Percentiles rank a stretch among this genome's conserved stretches.
These are phyloP conservation scores for Alternaria triticimaculans DNA, from an alignment of 2,329 filamentous ascomycete genomes.

Conservation along the genomic window DNA sequence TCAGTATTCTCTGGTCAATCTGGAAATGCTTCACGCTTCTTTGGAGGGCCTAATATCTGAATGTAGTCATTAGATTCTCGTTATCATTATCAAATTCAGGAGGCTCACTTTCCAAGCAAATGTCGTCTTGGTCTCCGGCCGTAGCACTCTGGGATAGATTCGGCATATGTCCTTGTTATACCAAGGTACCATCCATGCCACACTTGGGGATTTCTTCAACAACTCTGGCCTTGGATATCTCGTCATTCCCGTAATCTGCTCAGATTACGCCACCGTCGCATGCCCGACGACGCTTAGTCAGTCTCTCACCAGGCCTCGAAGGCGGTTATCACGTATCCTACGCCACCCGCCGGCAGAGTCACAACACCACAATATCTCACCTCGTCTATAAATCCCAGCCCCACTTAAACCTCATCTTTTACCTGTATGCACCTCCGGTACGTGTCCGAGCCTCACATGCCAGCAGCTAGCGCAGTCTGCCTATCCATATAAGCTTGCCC, in stretches of 20 bases:
- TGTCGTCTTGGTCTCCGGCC: not conserved
- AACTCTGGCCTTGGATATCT: not conserved
- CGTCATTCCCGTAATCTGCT: not conserved
- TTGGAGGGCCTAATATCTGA: rapidly evolving
- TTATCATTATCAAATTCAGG: not conserved
- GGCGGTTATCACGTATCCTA: not conserved
- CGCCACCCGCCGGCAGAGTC: not conserved
- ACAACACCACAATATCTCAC: not conserved
- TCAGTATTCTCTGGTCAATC: not conserved
- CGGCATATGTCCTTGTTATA: not conserved
- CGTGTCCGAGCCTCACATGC: not conserved
- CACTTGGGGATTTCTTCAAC: too few relatives aligned
- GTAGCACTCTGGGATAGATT: not conserved
- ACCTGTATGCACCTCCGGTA: slow-evolving; percentile 4
- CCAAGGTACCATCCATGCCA: too few relatives aligned
- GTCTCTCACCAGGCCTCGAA: slow-evolving; percentile 3
- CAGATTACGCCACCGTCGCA: not conserved
- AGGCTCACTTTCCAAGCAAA: not conserved
- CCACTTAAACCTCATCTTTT: slow-evolving; percentile 6
- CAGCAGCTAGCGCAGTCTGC: not conserved
- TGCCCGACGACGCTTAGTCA: not conserved
- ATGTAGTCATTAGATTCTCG: not conserved
- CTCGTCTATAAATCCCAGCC: not conserved
- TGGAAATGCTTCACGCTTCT: not conserved
- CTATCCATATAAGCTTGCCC: slow-evolving; percentile 22